Conservation (phyloP, 2,329 filamentous ascomycete species). For the Claviceps pusilla region DNA sequence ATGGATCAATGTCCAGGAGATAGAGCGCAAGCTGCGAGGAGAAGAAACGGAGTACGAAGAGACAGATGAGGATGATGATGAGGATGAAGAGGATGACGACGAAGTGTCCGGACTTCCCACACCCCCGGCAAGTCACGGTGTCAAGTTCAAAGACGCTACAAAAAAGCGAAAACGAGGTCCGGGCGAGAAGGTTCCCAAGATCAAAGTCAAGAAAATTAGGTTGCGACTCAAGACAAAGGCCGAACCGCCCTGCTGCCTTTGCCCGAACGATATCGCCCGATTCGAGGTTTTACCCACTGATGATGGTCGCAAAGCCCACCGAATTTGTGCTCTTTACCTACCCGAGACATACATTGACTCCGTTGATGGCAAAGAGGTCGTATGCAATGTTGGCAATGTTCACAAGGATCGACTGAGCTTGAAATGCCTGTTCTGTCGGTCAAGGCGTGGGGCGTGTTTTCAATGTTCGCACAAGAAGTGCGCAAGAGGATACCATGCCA, state of each 20-base stretch:
- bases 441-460: slow-evolving; percentile 89
- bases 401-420: slow-evolving; percentile 77
- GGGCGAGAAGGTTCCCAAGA: slow-evolving; percentile 25
- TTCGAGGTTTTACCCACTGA: slow-evolving; percentile 77
- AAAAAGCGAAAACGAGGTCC: slow-evolving; percentile 44
- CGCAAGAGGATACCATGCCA: slow-evolving; percentile 82
- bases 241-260: slow-evolving; percentile 76
- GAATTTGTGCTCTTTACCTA: slow-evolving; percentile 77
- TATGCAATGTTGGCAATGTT: slow-evolving; percentile 68
- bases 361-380: slow-evolving; percentile 53
- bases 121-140: slow-evolving; percentile 58
- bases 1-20: slow-evolving; percentile 93
- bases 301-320: slow-evolving; percentile 74
- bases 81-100: slow-evolving; percentile 48
- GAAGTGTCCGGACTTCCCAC: slow-evolving; percentile 58
- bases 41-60: slow-evolving; percentile 77
- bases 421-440: slow-evolving; percentile 89
- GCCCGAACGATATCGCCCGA: slow-evolving; percentile 74
- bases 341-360: slow-evolving; percentile 78
- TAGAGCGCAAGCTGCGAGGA: slow-evolving; percentile 83
- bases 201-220: slow-evolving; percentile 65
- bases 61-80: slow-evolving; percentile 48
- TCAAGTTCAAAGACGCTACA: slow-evolving; percentile 44
- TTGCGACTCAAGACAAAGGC: slow-evolving; percentile 55
- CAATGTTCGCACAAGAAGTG: slow-evolving; percentile 95